Evolutionary conservation across 129 eudicot species (phyloP).

Genomic region (Helianthus annuus): HanXRQr2.0-SUNRISE NC_035442.2:159297137-159297636

Average conservation of each 20-base stretch:
- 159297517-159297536: too few species aligned
- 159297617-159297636: too few species aligned
- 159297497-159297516: too few species aligned
- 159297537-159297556: too few species aligned
- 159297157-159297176: constrained; percentile 13
- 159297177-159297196: constrained; percentile 26
- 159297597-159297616: too few species aligned
- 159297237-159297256: constrained; percentile 32
- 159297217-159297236: constrained; percentile 1
- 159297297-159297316: constrained; percentile 2
- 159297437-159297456: background rate
- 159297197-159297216: constrained; percentile 11
- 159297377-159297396: background rate
- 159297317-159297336: background rate
- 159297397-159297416: background rate
- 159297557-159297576: too few species aligned
- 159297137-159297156: constrained; percentile 10
- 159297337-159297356: constrained; percentile 20
- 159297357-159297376: background rate
- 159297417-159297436: background rate
- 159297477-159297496: too few species aligned
- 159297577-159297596: too few species aligned
- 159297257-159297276: constrained; percentile 22
- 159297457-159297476: background rate
- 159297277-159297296: constrained; percentile 16